Conservation (phyloP, 495 filamentous ascomycete species). For the Darksidea phi region DNA sequence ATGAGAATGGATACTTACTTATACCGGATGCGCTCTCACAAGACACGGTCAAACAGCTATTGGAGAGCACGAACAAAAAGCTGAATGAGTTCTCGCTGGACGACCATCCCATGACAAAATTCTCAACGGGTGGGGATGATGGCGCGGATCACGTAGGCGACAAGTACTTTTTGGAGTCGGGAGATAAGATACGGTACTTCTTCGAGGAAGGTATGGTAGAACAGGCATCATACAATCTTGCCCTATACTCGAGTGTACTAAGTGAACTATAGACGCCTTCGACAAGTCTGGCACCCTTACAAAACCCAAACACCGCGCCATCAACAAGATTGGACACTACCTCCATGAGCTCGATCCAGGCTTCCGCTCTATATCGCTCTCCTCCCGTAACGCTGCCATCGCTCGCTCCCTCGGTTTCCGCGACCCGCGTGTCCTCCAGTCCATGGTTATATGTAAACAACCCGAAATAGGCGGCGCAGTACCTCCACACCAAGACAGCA, state of each 20-base stretch:
- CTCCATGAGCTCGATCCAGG: slow-evolving; percentile 72
- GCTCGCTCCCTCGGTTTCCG: slow-evolving; percentile 69
- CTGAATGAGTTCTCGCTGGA: slow-evolving; percentile 72
- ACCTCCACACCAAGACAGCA: slow-evolving; percentile 82
- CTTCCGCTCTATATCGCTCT: slow-evolving; percentile 63
- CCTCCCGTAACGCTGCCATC: slow-evolving; percentile 59
- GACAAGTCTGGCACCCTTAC: slow-evolving; percentile 56
- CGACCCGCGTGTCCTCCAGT: slow-evolving; percentile 78
- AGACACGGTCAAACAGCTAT: slow-evolving; percentile 62
- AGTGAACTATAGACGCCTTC: slow-evolving; percentile 58
- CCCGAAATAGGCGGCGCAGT: slow-evolving; percentile 91
- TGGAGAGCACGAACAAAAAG: slow-evolving; percentile 69
- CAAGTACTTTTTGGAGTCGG: slow-evolving; percentile 85
- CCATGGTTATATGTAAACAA: slow-evolving; percentile 98
- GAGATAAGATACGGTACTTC: slow-evolving; percentile 94
- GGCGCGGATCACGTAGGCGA: slow-evolving; percentile 75
- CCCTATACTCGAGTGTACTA: background rate
- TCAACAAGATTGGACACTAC: slow-evolving; percentile 97
- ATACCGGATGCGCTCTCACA: slow-evolving; percentile 73
- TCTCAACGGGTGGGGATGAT: slow-evolving; percentile 71
- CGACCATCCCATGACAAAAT: slow-evolving; percentile 86
- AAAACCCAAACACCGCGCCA: slow-evolving; percentile 74
- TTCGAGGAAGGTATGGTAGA: slow-evolving; percentile 77
- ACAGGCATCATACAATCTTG: background rate
- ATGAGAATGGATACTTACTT: slow-evolving; percentile 84